Percentiles rank a stretch among this genome's conserved stretches.
Evolutionary conservation across 805 yeast species (phyloP).

Genomic region (Candida vaughaniae): DNA sequence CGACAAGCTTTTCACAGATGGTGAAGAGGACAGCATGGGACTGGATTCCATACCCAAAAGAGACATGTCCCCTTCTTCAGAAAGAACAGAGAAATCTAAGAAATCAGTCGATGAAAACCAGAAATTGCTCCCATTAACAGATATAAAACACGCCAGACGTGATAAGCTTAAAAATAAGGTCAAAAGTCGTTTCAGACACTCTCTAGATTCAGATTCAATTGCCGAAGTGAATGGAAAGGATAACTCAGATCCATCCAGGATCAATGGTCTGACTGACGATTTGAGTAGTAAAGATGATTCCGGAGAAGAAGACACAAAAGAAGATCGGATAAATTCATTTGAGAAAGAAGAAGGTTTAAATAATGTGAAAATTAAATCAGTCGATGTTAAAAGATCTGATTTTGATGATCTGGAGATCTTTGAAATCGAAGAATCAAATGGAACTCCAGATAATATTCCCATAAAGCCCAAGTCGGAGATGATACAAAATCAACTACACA

Average conservation of each 20-base stretch:
- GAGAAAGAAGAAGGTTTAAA: constrained; percentile 2
- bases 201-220: constrained; percentile 1
- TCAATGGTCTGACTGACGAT: no score
- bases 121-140: constrained; percentile 6
- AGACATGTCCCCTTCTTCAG: constrained; percentile 1
- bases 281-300: no score
- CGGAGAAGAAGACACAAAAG: no score
- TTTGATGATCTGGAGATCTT: constrained; percentile 5
- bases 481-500: not conserved
- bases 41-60: no score
- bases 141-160: constrained; percentile 10
- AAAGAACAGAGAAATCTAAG: constrained; percentile 5
- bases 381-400: constrained; percentile 2
- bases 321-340: no score
- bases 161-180: constrained; percentile 10
- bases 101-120: not conserved
- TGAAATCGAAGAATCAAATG: not conserved
- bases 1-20: constrained; percentile 30
- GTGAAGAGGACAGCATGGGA: constrained; percentile 14
- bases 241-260: no score
- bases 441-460: not conserved
- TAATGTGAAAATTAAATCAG: constrained; percentile 3
- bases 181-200: constrained; percentile 4
- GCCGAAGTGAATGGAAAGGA: no score
- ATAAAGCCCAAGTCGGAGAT: constrained; percentile 2